Evolutionary conservation across 2,329 filamentous ascomycete species (phyloP), one percentile per base, ranked within the genome.

Genomic region (Ophiostoma piceae): DNA sequence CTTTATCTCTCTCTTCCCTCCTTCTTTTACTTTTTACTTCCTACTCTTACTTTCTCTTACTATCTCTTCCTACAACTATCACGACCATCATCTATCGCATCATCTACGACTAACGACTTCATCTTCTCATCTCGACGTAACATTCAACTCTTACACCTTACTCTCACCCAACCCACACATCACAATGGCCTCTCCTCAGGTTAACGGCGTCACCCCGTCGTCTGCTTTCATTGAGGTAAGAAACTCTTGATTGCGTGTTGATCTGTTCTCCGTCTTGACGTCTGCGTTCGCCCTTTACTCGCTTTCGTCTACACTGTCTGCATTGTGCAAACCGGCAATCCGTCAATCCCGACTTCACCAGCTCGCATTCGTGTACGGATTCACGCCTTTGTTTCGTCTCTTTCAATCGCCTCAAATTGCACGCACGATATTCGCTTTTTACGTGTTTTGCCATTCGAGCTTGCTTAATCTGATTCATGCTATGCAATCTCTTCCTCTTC

Each of bases 191-290:
- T 64, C 71, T 47, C 69, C 73, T 37, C 66, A 68, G 37, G 72
- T 74, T 22, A 74, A 73, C 71, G 72, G 72, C 41, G 67, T 73
- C 54, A 70, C 71, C 64, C 73, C 73, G 32, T 41, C 69, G 51
- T 74, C 73, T 51, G 73, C 72, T 47, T 74, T 74, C 60, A 16
- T 74, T 16, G 71, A 74, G 32, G 73, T 74, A 67, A 16, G 72
- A 68, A 2, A 6, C 43, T 32, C 39, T 22, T 9, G n/a, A 41
- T 14, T 12, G 51, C 22, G 22, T 11, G 11, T 5, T 57, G 51
- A 57, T 14, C n/a, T 26, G n/a, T n/a, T 57, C 2, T 26, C 9
- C 2, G 35, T 35, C 35, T 35, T 35, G 35, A 1, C 35, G 35
- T 8, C 35, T 35, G 35, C 35, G 5, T 35, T 35, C 35, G 35